A percentile compares a stretch with the other conserved stretches of the same genome.
Evolutionary conservation across 176 grass and related monocot species (phyloP).

Genomic region (Saccharum spontaneum): DNA sequence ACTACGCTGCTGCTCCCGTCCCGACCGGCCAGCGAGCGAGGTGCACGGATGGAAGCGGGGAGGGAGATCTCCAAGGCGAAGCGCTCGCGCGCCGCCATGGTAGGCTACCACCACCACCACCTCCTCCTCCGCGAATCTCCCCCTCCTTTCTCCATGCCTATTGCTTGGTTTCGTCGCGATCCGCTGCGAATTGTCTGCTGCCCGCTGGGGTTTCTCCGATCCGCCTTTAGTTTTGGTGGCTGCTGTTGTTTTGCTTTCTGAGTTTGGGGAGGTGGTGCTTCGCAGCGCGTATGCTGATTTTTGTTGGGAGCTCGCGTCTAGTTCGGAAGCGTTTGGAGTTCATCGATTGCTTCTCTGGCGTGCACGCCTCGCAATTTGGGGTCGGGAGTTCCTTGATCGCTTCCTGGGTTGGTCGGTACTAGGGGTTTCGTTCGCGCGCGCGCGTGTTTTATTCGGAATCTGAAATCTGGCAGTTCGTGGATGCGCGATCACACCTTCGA

Average conservation of each 20-base stretch:
- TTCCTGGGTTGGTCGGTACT: neutral
- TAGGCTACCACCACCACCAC: neutral
- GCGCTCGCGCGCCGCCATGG: constrained; percentile 26
- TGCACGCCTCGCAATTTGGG: neutral
- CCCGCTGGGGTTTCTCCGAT: neutral
- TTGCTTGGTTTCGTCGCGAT: neutral
- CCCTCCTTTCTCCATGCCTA: neutral
- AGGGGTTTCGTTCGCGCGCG: neutral
- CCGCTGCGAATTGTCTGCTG: neutral
- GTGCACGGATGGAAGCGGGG: neutral
- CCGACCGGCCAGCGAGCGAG: no score
- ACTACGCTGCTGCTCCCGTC: no score
- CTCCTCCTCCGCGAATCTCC: neutral
- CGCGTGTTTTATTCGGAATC: neutral
- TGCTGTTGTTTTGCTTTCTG: neutral
- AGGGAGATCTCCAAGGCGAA: neutral
- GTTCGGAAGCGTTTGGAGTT: neutral
- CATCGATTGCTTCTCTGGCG: neutral
- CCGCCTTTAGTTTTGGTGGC: neutral
- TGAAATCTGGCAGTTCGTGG: neutral
- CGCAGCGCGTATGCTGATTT: neutral
- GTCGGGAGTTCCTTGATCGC: neutral
- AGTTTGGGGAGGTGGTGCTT: neutral
- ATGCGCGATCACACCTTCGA: neutral
- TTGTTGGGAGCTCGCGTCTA: neutral